Evolutionary conservation across 441 rosid species (phyloP).

Genomic region (Euphorbia corollata): DNA sequence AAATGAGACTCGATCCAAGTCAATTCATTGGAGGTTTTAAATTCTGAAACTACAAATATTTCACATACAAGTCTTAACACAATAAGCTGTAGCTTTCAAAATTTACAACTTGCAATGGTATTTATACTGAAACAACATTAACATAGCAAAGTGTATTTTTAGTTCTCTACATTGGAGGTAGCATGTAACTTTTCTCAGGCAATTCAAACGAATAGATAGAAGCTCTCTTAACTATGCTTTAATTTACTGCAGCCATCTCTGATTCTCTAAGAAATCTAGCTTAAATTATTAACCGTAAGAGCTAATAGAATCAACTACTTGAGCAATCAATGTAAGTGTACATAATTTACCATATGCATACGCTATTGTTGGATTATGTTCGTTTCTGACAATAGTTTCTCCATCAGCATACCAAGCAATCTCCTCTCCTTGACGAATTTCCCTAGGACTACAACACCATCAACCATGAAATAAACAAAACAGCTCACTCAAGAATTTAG

Average conservation of each 20-base stretch:
- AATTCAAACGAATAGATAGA: neutral
- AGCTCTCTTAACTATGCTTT: neutral
- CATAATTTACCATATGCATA: constrained; percentile 81
- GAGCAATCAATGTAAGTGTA: neutral
- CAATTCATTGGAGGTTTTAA: neutral
- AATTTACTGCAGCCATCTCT: neutral
- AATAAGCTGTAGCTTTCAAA: neutral
- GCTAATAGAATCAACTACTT: constrained; percentile 5
- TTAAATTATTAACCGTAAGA: neutral
- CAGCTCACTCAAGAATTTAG: neutral
- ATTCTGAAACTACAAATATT: neutral
- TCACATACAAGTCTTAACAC: neutral
- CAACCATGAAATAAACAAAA: constrained; percentile 21
- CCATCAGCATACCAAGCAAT: constrained; percentile 99
- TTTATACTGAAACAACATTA: neutral
- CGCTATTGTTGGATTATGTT: constrained; percentile 74
- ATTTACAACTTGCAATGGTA: neutral
- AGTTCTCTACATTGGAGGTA: neutral
- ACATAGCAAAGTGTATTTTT: neutral
- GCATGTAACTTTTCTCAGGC: neutral
- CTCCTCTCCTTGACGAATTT: constrained; percentile 97
- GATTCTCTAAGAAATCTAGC: neutral
- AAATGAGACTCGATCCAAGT: neutral
- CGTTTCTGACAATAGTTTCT: constrained; percentile 82
- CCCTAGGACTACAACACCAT: constrained; percentile 68